Percentiles rank a stretch among this genome's conserved stretches.
phyloP scores from a whole-genome alignment of 2,329 filamentous ascomycete genomes.

The Exophiala alcalophila region DNA sequence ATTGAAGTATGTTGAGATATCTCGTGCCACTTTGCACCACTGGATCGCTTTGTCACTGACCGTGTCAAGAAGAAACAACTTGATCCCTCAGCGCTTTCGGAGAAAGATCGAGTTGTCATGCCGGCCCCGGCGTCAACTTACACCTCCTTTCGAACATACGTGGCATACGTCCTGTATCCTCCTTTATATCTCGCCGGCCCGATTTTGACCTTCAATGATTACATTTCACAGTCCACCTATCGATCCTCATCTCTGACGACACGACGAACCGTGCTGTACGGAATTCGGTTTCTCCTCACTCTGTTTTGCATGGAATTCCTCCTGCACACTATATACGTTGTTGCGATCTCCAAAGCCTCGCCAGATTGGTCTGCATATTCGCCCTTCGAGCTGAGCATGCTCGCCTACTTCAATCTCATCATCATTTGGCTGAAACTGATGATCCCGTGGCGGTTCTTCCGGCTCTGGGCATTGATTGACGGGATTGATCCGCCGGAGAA shows the following conservation, averaged over 20 bases:
- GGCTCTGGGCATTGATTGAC: conserved; percentile 89
- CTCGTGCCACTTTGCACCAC: too few species aligned
- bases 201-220: conserved; percentile 97
- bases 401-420: conserved; percentile 94
- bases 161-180: conserved; percentile 86
- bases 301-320: conserved; percentile 88
- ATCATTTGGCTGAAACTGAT: conserved; percentile 97
- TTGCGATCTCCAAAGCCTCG: conserved; percentile 79
- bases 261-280: conserved; percentile 74
- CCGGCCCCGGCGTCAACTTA: conserved; percentile 70
- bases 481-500: conserved; percentile 95
- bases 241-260: conserved; percentile 66
- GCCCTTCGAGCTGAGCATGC: conserved; percentile 79
- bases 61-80: conserved; percentile 91
- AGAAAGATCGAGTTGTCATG: conserved; percentile 77
- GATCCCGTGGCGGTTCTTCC: conserved; percentile 96
- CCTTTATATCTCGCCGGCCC: conserved; percentile 90
- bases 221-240: conserved; percentile 80
- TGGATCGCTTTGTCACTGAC: conserved; percentile 56
- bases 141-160: conserved; percentile 74
- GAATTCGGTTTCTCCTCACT: conserved; percentile 72
- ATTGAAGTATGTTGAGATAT: conserved; percentile 71
- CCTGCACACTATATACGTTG: conserved; percentile 87
- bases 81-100: conserved; percentile 80
- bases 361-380: conserved; percentile 82